Evolutionary conservation across 306 rosid species (phyloP).

Genomic region (Trichosanthes cucumerina): DNA sequence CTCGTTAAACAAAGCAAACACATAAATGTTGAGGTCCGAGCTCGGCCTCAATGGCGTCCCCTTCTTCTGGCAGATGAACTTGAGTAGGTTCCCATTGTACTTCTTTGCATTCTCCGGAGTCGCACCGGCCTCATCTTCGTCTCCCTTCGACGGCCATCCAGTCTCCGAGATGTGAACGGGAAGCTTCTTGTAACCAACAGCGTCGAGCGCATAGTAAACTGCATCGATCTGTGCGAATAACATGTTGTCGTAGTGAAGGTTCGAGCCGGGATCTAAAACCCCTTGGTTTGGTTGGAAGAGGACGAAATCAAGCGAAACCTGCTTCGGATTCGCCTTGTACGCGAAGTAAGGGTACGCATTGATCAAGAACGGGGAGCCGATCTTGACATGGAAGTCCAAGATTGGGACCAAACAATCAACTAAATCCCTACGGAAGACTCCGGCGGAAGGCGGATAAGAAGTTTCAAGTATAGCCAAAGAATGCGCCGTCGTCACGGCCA

Average conservation of each 20-base stretch:
- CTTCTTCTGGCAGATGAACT: conserved; percentile 34
- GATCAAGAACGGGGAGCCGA: conserved; percentile 81
- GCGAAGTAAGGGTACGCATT: conserved; percentile 98
- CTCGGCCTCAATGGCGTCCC: conserved; percentile 78
- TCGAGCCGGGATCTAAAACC: conserved; percentile 46
- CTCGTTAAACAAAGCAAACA: conserved; percentile 87
- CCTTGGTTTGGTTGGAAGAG: conserved; percentile 82
- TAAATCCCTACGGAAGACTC: conserved; percentile 65
- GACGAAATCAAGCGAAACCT: conserved; percentile 57
- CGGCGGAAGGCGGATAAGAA: conserved; percentile 84
- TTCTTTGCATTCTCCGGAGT: conserved; percentile 71
- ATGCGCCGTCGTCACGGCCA: conserved; percentile 65
- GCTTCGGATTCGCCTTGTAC: conserved; percentile 65
- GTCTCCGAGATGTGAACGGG: conserved; percentile 93
- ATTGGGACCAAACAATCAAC: conserved; percentile 43
- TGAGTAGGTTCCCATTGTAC: conserved; percentile 74
- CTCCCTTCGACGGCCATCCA: conserved; percentile 99
- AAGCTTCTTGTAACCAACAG: conserved; percentile 49
- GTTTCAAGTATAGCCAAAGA: conserved; percentile 61
- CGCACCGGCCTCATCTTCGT: conserved; percentile 71
- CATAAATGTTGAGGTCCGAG: conserved; percentile 71
- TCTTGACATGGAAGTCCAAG: conserved; percentile 57
- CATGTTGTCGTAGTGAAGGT: conserved; percentile 88
- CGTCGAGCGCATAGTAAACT: conserved; percentile 49
- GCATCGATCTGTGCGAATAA: conserved; percentile 92